These are phyloP conservation scores for Sanguinoderma infundibulare DNA, from an alignment of 1,284 basidiomycete genomes.

Conservation along the genomic window DNA sequence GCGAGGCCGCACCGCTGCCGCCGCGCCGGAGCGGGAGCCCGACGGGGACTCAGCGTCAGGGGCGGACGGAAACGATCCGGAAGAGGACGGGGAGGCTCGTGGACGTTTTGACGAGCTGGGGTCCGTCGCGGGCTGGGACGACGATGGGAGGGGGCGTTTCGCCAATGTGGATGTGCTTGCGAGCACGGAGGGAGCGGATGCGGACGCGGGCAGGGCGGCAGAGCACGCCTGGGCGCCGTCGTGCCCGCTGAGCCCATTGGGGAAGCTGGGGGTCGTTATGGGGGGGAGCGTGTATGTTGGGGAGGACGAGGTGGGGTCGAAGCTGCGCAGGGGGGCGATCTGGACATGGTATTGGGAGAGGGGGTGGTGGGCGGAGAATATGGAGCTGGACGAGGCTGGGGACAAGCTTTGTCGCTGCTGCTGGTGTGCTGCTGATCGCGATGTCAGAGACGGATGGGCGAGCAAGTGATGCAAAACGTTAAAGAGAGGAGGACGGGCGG, in stretches of 20 bases:
- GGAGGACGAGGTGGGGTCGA: conserved; percentile 9
- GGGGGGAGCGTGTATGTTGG: conserved; percentile 19
- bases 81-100: conserved; percentile 24
- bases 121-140: conserved; percentile 17
- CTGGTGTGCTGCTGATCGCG: background rate
- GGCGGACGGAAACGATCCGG: conserved; percentile 12
- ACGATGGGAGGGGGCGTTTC: conserved; percentile 27
- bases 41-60: conserved; percentile 11
- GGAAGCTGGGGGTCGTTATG: conserved; percentile 12
- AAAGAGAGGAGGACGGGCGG: background rate
- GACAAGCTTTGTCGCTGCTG: background rate
- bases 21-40: conserved; percentile 1
- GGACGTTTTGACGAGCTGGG: conserved; percentile 29
- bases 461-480: background rate
- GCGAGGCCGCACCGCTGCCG: conserved; percentile 10
- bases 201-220: conserved; percentile 12
- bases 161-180: conserved; percentile 11
- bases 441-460: background rate
- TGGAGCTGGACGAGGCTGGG: conserved; percentile 5
- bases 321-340: conserved; percentile 18
- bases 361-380: conserved; percentile 10
- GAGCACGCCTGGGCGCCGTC: conserved; percentile 5
- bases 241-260: background rate
- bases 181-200: conserved; percentile 26
- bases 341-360: conserved; percentile 14